phyloP scores from a whole-genome alignment of 2,329 filamentous ascomycete species.

The Chalara sp. region DNA sequence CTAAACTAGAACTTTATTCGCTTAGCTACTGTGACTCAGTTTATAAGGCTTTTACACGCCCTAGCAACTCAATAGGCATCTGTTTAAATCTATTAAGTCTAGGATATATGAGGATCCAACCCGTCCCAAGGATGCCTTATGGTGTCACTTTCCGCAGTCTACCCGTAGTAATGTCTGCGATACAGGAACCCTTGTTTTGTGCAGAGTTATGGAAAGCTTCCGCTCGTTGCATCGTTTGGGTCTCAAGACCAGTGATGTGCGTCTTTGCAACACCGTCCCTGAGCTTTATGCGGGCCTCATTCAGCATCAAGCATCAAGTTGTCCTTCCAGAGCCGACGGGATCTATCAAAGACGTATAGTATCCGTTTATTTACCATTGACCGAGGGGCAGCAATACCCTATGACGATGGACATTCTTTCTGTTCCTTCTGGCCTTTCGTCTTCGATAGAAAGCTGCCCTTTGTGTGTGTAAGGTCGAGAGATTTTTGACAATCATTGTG shows the following conservation, averaged over 20 bases:
- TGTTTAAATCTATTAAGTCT: too few relatives aligned
- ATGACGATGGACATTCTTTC: not conserved
- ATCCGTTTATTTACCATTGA: constrained; percentile 98
- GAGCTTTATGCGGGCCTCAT: constrained; percentile 76
- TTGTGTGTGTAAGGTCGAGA: not conserved
- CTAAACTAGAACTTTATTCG: too few relatives aligned
- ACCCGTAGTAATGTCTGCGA: too few relatives aligned
- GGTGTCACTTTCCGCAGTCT: too few relatives aligned
- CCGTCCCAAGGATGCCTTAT: too few relatives aligned
- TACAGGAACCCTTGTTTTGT: not conserved
- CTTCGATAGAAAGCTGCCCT: not conserved
- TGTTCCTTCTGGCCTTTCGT: not conserved
- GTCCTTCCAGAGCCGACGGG: constrained; percentile 84
- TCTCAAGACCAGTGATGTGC: not conserved
- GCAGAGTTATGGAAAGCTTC: not conserved
- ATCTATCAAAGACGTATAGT: constrained; percentile 82
- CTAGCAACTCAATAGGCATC: too few relatives aligned
- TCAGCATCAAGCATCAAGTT: constrained; percentile 96
- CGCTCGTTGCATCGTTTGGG: not conserved
- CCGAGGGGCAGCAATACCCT: not conserved
- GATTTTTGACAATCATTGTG: not conserved
- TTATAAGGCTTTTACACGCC: too few relatives aligned
- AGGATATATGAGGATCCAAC: too few relatives aligned
- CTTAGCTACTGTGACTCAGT: too few relatives aligned
- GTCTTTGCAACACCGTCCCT: constrained; percentile 36